Evolutionary conservation across 2,329 filamentous ascomycete species (phyloP).

Genomic region (Colletotrichum sp.): DNA sequence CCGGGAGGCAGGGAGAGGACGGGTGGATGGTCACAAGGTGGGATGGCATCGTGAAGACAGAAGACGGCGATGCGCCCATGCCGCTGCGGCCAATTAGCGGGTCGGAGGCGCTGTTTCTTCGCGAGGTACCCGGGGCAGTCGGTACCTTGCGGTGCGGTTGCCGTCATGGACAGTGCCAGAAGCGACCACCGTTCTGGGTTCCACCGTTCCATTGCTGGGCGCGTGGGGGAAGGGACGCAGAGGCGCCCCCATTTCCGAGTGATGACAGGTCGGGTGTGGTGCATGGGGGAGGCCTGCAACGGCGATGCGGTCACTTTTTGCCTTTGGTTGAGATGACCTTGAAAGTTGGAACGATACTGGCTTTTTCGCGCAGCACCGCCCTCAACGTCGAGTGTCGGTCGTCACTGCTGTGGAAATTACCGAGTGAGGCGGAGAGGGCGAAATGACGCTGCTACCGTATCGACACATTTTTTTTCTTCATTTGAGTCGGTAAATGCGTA

Average conservation of each 20-base stretch:
- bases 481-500: neutral
- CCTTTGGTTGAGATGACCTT: neutral
- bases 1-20: neutral
- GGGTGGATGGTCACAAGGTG: neutral
- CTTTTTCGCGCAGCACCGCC: slow-evolving; percentile 2
- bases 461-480: neutral
- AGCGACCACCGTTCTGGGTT: neutral
- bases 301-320: neutral
- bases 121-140: neutral
- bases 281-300: neutral
- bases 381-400: neutral
- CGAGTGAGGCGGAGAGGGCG: slow-evolving; percentile 6
- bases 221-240: neutral
- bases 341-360: neutral
- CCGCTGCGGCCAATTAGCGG: slow-evolving; percentile 19
- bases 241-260: neutral
- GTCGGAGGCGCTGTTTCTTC: slow-evolving; percentile 16
- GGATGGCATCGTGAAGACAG: neutral
- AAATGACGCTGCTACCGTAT: neutral
- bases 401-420: slow-evolving; percentile 5
- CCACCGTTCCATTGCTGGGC: neutral
- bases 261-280: neutral
- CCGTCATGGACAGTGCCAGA: neutral
- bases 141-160: neutral
- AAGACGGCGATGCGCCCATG: neutral